Evolutionary conservation across 2,329 filamentous ascomycete genomes (phyloP).

Genomic region (Talaromyces sp.): DNA sequence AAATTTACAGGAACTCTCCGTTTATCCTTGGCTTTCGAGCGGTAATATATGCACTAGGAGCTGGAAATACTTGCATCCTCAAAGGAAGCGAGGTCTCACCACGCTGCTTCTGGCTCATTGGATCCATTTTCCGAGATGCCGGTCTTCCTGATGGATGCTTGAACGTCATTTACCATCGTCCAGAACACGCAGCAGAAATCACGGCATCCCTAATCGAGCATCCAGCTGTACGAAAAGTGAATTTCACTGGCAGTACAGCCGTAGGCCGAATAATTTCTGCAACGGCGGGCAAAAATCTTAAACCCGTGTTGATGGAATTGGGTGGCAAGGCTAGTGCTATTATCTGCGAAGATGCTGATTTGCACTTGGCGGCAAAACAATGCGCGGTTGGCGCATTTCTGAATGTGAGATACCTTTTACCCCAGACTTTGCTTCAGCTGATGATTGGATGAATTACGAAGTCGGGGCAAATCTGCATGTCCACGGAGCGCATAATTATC

Average conservation of each 20-base stretch:
- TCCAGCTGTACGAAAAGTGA: slow-evolving; percentile 39
- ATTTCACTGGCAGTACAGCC: slow-evolving; percentile 44
- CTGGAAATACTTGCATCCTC: slow-evolving; percentile 3
- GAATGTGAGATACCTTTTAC: neutral
- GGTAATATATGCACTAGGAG: neutral
- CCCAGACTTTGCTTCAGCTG: neutral
- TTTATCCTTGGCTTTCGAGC: slow-evolving; percentile 6
- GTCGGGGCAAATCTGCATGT: slow-evolving; percentile 63
- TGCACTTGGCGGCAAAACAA: slow-evolving; percentile 42
- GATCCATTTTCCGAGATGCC: slow-evolving; percentile 58
- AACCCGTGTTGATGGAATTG: slow-evolving; percentile 49
- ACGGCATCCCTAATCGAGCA: slow-evolving; percentile 39
- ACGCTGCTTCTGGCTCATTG: slow-evolving; percentile 2
- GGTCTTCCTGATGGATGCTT: slow-evolving; percentile 70
- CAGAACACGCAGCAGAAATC: slow-evolving; percentile 34
- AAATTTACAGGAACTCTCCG: neutral
- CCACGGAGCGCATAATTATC: slow-evolving; percentile 62
- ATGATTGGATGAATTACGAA: slow-evolving; percentile 41
- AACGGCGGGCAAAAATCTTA: slow-evolving; percentile 39
- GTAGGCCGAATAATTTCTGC: slow-evolving; percentile 43
- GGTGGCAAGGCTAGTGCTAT: slow-evolving; percentile 48
- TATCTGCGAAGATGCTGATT: slow-evolving; percentile 45
- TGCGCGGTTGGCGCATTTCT: slow-evolving; percentile 52
- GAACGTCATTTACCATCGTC: slow-evolving; percentile 60
- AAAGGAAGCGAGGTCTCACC: slow-evolving; percentile 7